Conservation (phyloP, 75 land plant genomes). For the Sequoiadendron giganteum region DNA sequence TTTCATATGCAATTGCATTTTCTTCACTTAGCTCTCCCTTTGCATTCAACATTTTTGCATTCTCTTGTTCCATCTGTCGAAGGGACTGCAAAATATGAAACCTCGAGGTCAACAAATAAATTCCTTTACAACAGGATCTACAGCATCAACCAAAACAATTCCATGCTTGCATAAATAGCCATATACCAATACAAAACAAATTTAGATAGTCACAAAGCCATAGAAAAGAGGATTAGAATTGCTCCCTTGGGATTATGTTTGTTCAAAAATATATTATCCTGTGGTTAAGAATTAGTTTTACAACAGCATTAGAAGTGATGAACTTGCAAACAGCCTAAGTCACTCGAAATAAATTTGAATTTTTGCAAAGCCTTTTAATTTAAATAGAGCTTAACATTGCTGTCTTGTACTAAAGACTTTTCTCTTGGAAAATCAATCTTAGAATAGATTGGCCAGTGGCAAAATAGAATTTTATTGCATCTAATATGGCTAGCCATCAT, state of each 20-base stretch:
- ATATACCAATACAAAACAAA: not conserved
- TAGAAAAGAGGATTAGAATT: not conserved
- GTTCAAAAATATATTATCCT: not conserved
- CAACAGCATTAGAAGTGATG: not conserved
- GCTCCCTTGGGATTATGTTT: not conserved
- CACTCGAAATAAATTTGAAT: not conserved
- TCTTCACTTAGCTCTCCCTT: constrained; percentile 98
- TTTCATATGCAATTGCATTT: constrained; percentile 84
- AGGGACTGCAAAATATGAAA: constrained; percentile 50
- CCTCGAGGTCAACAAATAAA: not conserved
- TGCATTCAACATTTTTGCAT: constrained; percentile 91
- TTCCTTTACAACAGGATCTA: not conserved
- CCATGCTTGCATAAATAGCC: not conserved
- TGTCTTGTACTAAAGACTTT: not conserved
- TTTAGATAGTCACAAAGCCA: not conserved
- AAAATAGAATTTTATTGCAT: not conserved
- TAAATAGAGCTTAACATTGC: not conserved
- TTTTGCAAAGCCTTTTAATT: not conserved
- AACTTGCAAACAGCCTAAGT: not conserved
- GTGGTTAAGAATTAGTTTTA: not conserved
- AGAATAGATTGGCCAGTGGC: not conserved
- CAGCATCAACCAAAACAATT: not conserved
- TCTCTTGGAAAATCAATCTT: not conserved
- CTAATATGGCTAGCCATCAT: not conserved
- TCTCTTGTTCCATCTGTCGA: constrained; percentile 91